Conservation (phyloP, 148 eudicot species). For the Vaccinium darrowii region DNA sequence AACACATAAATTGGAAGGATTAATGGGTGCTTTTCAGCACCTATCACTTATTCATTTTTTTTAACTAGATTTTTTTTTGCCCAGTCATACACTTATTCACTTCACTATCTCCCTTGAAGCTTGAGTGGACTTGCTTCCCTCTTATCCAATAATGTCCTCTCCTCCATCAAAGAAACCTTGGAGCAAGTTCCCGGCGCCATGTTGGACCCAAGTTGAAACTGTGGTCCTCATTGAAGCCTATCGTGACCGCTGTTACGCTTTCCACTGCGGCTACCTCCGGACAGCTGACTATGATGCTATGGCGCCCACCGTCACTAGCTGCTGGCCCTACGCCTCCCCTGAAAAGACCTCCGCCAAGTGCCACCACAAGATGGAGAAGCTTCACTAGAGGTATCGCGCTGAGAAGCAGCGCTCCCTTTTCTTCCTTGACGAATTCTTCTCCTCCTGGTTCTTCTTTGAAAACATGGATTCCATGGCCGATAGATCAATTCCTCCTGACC, state of each 20-base stretch:
- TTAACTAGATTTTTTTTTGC: no score
- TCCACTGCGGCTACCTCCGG: slow-evolving; percentile 75
- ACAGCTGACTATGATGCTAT: slow-evolving; percentile 74
- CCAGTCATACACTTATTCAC: no score
- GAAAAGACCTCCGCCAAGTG: slow-evolving; percentile 73
- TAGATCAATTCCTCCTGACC: slow-evolving; percentile 11
- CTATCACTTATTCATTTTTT: no score
- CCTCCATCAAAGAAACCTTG: slow-evolving; percentile 26
- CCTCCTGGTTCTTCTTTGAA: slow-evolving; percentile 68
- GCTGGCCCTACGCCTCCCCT: slow-evolving; percentile 39
- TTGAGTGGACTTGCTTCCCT: neutral
- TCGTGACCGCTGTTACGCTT: slow-evolving; percentile 69
- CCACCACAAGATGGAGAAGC: slow-evolving; percentile 93
- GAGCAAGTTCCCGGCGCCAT: slow-evolving; percentile 61
- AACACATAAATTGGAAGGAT: no score
- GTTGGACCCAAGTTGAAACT: slow-evolving; percentile 76
- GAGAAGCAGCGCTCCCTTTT: slow-evolving; percentile 59
- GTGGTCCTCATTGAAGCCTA: slow-evolving; percentile 55
- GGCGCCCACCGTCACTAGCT: slow-evolving; percentile 42
- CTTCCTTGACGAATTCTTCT: slow-evolving; percentile 30
- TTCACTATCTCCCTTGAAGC: no score
- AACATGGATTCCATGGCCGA: slow-evolving; percentile 65
- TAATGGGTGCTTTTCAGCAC: no score
- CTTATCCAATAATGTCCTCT: slow-evolving; percentile 11
- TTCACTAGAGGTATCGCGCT: slow-evolving; percentile 66